Conservation (phyloP, 2,329 filamentous ascomycete genomes). For the Boeremia lycopersici region DNA sequence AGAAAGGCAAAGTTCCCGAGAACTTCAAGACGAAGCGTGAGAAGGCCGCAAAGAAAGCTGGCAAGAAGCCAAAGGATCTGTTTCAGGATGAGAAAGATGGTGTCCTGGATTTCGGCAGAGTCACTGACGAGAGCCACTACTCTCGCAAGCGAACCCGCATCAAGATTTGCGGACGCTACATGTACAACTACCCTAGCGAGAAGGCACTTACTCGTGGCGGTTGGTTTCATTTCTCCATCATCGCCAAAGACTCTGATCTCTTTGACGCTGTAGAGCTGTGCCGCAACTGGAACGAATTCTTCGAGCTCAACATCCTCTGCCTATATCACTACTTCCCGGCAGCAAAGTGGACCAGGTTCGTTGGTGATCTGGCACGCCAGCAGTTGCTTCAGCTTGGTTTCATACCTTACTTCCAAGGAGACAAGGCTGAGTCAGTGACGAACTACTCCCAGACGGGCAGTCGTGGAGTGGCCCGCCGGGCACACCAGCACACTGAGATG, state of each 20-base stretch:
- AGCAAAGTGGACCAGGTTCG: conserved; percentile 53
- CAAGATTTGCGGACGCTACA: conserved; percentile 54
- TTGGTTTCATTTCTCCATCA: conserved; percentile 59
- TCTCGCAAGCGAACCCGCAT: conserved; percentile 51
- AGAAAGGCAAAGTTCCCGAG: conserved; percentile 17
- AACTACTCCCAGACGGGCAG: conserved; percentile 42
- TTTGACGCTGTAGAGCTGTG: conserved; percentile 54
- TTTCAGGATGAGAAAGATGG: conserved; percentile 21
- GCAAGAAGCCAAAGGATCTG: conserved; percentile 1
- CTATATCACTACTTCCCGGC: conserved; percentile 56
- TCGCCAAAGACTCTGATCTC: conserved; percentile 56
- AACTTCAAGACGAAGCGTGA: conserved; percentile 42
- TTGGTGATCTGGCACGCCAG: conserved; percentile 46
- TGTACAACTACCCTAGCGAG: conserved; percentile 59
- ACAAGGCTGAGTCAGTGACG: conserved; percentile 43
- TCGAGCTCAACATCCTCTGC: conserved; percentile 54
- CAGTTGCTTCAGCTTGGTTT: conserved; percentile 52
- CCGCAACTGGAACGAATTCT: conserved; percentile 59
- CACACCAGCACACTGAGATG: conserved; percentile 44
- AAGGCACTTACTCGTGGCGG: conserved; percentile 55
- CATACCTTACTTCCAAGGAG: conserved; percentile 45
- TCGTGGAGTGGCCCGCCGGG: conserved; percentile 39
- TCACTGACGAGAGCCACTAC: conserved; percentile 42
- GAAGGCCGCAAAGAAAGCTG: conserved; percentile 30
- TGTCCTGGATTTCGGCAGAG: conserved; percentile 46